Percentiles rank a stretch among this genome's conserved stretches.
Evolutionary conservation across 1,284 basidiomycete species (phyloP).

Genomic region (Phylloboletellus chloephorus): DNA sequence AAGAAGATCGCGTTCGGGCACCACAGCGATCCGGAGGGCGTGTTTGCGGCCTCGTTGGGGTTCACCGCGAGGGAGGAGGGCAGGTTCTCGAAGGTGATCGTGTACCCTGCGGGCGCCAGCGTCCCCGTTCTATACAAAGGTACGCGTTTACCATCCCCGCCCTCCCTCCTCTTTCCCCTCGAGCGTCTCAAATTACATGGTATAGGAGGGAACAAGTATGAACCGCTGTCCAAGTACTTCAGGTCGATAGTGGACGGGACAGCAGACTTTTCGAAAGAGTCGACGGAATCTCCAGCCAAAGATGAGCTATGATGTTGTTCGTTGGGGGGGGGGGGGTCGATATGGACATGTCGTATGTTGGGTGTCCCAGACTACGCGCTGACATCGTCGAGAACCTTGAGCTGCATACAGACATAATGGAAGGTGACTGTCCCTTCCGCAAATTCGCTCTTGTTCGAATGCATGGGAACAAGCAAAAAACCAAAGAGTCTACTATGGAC

Average conservation of each 20-base stretch:
- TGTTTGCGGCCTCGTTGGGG: constrained; percentile 51
- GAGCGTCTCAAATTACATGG: constrained; percentile 2
- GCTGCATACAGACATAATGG: neutral
- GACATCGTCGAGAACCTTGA: constrained; percentile 2
- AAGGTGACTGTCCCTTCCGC: neutral
- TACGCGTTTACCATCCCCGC: constrained; percentile 29
- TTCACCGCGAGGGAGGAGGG: constrained; percentile 45
- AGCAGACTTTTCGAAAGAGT: constrained; percentile 40
- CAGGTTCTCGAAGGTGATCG: constrained; percentile 58
- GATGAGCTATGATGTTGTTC: constrained; percentile 26
- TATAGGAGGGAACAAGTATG: constrained; percentile 58
- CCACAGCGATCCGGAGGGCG: constrained; percentile 63
- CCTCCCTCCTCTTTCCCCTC: neutral
- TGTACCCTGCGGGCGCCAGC: constrained; percentile 56
- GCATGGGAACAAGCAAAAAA: constrained; percentile 1
- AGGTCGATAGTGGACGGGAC: constrained; percentile 62
- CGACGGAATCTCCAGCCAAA: constrained; percentile 17
- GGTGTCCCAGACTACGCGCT: neutral
- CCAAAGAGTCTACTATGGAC: neutral
- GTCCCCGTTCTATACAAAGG: constrained; percentile 57
- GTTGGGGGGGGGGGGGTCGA: constrained; percentile 3
- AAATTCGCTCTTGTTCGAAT: neutral
- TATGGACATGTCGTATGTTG: constrained; percentile 6
- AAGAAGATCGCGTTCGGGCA: constrained; percentile 63
- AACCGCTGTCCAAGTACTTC: constrained; percentile 63